Evolutionary conservation across 2,329 filamentous ascomycete genomes (phyloP), one percentile per base, ranked within the genome.

Genomic region (Delphinella strobiligena): DNA sequence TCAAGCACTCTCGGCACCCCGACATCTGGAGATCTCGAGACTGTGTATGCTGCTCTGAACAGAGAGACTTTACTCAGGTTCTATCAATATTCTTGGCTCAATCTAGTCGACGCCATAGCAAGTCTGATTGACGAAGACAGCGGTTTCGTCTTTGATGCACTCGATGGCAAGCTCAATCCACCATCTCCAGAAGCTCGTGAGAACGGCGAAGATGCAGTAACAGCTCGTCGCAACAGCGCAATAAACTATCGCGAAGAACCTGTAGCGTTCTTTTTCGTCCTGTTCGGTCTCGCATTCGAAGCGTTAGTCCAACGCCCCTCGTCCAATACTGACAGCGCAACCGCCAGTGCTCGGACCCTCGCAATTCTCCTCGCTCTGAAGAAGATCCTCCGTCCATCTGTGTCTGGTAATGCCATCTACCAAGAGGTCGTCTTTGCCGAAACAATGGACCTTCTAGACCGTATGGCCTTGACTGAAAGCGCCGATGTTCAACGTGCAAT

Each of bases 161-260:
- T 98, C 5, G 91, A 98, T 55, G 88, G 88, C 37, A 94, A 91
- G 53, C 63, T 66, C 2, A 55, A 61, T 36, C 45, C 54, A 18
- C 49, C 63, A 9, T 50, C 58, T 12, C 53, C 46, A 5, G 24
- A 27, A 4, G 34, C 32, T 12, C 18, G 29, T 3, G 12, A 7
- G 12, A 47, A 41, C 5, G 45, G 42, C 2, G 37, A 47, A 3
- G 36, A 46, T 3, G 42, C 38, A 16, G 12, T 7, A 27, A 27
- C 12, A 27, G 12, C 12, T 12, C 40, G 38, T 9, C 45, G 47
- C 3, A 46, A 47, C 10, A 45, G 79, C 36, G 84, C 89, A 48
- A 96, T 98, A 64, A 96, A 96, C 60, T 98, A 98, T 58, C 83
- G 91, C 35, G 89, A 96, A 54, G 91, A 98, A 57, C 91, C 91